Evolutionary conservation across 176 grass and related monocot species (phyloP), one percentile per base, ranked within the genome.

Genomic region (Oryza punctata): DNA sequence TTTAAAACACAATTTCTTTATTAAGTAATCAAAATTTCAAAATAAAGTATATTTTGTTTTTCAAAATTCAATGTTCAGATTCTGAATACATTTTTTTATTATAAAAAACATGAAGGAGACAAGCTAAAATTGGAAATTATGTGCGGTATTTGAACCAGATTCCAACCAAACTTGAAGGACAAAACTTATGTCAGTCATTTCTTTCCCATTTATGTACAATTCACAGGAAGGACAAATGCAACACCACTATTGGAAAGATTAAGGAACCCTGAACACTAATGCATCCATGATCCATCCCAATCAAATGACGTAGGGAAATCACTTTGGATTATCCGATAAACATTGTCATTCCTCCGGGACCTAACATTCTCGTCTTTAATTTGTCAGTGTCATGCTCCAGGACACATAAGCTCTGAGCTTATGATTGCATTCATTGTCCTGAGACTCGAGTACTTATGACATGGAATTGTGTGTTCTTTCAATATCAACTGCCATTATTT

Each of bases 321-420:
- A 30, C 64, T 67, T 80, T 46, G 25, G 12, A 40, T 41, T 52
- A 49, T 35, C 26, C 47, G 46, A n/a, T 45, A 11, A 61, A 61
- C 21, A 11, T 11, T 61, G 7, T 10, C 2, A 23, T 61, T 61
- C 57, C 21, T 61, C 12, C 1, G 1, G 29, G 63, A n/a, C 13
- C 27, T 10, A 26, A 33, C 21, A 76, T 33, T 68, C 63, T 61
- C 43, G 2, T 49, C 64, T 37, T 23, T 50, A 50, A 50, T 50
- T 50, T 52, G 63, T 80, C 27, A 80, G 18, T 25, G 52, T 63
- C 65, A 80, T 80, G 26, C 78, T 19, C 78, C 65, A 80, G 19
- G 44, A 54, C 68, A 47, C 11, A 35, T 7, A 32, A 32, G 10
- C 15, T 65, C 7, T 12, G 2, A 66, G 9, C 10, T 12, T n/a